Evolutionary conservation across 768 basidiomycete genomes (phyloP), one percentile per base, ranked within the genome.

Genomic region (Tulasnella calospora): DNA sequence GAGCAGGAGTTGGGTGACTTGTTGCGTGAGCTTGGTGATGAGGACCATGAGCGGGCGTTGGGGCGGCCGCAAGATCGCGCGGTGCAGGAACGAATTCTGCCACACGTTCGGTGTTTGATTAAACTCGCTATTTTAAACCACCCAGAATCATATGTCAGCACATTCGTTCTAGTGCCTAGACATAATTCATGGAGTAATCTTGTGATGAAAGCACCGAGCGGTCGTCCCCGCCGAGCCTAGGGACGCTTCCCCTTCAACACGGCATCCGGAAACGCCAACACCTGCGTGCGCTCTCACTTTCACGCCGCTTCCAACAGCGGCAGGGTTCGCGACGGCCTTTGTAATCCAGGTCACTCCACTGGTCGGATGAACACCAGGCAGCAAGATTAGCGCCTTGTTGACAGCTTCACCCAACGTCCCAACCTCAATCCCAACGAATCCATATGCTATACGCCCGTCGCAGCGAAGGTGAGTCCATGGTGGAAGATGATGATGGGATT

Each of bases 391-490:
- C 4, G 92, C 91, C 84, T 89, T 92, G 76, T 92, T 92, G 17
- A 93, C 92, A 0, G 92, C 93, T 83, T 95, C 94, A 82, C 91
- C 93, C 71, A n/a, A n/a, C n/a, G n/a, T n/a, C n/a, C n/a, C n/a
- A 95, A 86, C 82, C 92, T 93, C 76, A 94, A 86, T 81, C 90
- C 88, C 69, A 94, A 88, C 79, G 90, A 89, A 82, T 94, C 91
- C 75, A 94, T 86, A 84, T 94, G 91, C 92, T 83, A n/a, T n/a
- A n/a, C n/a, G n/a, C 94, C 47, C 19, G 21, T 51, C 5, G 47
- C 23, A 1, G 21, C 23, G 23, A 23, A 23, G 47, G 23, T 23
- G 47, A 23, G 19, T 10, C 17, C 0, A 19, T 23, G 21, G 47
- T 9, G 23, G n/a, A n/a, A n/a, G 47, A 23, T 21, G 47, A 51